Percentiles rank a stretch among this genome's conserved stretches.
Conservation (phyloP, 2,329 filamentous ascomycete species). For the Scleromitrula shiraiana region DNA sequence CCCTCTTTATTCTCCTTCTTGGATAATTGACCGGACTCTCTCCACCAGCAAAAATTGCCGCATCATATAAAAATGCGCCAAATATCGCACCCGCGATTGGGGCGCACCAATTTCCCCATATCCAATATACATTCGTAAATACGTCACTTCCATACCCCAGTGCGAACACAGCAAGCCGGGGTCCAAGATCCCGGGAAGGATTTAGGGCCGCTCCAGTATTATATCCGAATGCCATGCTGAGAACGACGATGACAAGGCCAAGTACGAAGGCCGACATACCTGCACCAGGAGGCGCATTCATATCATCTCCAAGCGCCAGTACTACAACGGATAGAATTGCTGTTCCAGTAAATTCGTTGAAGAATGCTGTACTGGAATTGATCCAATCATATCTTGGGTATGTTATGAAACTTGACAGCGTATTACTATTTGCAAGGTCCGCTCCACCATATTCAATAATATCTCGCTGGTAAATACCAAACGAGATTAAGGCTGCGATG, state of each 20-base stretch:
- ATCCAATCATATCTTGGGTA: constrained; percentile 35
- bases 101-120: constrained; percentile 37
- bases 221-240: constrained; percentile 35
- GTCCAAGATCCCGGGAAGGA: constrained; percentile 42
- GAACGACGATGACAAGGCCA: constrained; percentile 34
- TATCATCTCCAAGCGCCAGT: constrained; percentile 38
- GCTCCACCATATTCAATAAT: constrained; percentile 25
- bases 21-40: constrained; percentile 45
- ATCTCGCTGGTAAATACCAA: constrained; percentile 35
- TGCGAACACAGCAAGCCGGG: constrained; percentile 37
- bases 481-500: constrained; percentile 39
- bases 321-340: constrained; percentile 35
- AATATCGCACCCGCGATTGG: constrained; percentile 33
- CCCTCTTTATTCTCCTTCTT: constrained; percentile 34
- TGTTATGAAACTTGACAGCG: constrained; percentile 38
- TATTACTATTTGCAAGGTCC: constrained; percentile 21
- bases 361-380: constrained; percentile 34
- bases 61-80: constrained; percentile 43
- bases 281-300: constrained; percentile 40
- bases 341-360: constrained; percentile 40
- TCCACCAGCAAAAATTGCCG: constrained; percentile 41
- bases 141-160: constrained; percentile 36
- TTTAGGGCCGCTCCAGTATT: constrained; percentile 42
- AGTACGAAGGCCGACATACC: constrained; percentile 44
- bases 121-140: constrained; percentile 35